Conservation (phyloP, 495 filamentous ascomycete genomes). For the Neurospora discreta region DNA sequence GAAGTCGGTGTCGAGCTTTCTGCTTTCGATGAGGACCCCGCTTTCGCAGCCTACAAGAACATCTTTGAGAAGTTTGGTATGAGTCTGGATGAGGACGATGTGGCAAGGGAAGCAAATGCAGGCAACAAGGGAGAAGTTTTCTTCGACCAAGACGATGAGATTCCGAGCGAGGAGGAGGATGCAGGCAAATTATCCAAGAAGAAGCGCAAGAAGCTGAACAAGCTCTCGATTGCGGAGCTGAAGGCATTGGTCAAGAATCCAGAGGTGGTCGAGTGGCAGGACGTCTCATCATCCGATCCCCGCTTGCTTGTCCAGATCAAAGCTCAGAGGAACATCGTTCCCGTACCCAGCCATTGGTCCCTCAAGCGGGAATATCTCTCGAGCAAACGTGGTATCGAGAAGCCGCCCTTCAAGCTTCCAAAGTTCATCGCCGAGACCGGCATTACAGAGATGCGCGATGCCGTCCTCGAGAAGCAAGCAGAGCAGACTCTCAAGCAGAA, state of each 20-base stretch:
- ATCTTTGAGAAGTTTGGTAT: constrained; percentile 63
- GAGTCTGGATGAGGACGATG: constrained; percentile 39
- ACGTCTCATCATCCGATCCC: constrained; percentile 85
- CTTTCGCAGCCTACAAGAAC: constrained; percentile 72
- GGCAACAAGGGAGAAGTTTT: constrained; percentile 79
- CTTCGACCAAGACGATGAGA: constrained; percentile 78
- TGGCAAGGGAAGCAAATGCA: constrained; percentile 51
- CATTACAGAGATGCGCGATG: constrained; percentile 95
- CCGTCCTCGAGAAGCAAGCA: constrained; percentile 89
- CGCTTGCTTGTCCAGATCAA: constrained; percentile 88
- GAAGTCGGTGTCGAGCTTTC: constrained; percentile 24
- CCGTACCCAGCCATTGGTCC: constrained; percentile 88
- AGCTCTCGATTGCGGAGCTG: constrained; percentile 86
- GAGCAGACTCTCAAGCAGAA: constrained; percentile 86
- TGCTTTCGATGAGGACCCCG: constrained; percentile 54
- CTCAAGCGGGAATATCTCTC: constrained; percentile 94
- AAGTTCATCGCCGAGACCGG: constrained; percentile 98
- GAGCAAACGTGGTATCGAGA: constrained; percentile 91
- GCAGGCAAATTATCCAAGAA: constrained; percentile 79
- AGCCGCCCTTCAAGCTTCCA: constrained; percentile 80
- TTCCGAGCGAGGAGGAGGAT: constrained; percentile 76
- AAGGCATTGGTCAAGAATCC: constrained; percentile 86
- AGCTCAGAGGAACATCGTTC: constrained; percentile 87
- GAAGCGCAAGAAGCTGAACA: constrained; percentile 79
- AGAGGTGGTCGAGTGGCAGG: constrained; percentile 95